These are phyloP conservation scores for Lepidium aucheri DNA, from an alignment of 345 rosid species.

Conservation along the genomic window DNA sequence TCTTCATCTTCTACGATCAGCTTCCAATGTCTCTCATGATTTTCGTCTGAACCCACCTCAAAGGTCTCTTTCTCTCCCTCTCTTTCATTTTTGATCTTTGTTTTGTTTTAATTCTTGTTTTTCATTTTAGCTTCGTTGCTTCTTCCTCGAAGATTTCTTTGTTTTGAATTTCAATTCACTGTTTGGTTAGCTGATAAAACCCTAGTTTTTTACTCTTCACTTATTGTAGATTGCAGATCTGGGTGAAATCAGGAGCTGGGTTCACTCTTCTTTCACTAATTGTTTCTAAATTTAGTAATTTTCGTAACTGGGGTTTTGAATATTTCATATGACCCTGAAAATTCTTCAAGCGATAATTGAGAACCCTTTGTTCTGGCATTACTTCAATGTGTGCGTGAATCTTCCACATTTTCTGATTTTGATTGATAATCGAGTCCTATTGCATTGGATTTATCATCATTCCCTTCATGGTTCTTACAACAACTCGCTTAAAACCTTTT, in stretches of 20 bases:
- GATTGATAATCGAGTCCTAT: slow-evolving; percentile 1
- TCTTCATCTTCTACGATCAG: slow-evolving; percentile 16
- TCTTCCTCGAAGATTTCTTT: background rate
- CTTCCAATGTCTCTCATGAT: slow-evolving; percentile 4
- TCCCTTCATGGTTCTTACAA: background rate
- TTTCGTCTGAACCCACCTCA: slow-evolving; percentile 10
- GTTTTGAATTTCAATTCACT: background rate
- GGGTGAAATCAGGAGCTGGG: background rate
- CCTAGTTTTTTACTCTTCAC: slow-evolving; percentile 11
- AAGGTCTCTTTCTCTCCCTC: slow-evolving; percentile 17
- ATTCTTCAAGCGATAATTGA: background rate
- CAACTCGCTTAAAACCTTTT: background rate
- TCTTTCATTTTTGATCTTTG: background rate
- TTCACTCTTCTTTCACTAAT: background rate
- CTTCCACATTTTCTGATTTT: slow-evolving; percentile 1
- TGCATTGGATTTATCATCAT: slow-evolving; percentile 12
- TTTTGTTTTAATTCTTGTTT: background rate
- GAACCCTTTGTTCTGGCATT: background rate
- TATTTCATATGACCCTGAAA: background rate
- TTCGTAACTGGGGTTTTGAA: background rate
- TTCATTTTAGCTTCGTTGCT: background rate
- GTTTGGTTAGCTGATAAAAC: slow-evolving; percentile 11
- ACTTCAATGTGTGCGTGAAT: background rate
- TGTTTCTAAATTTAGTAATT: slow-evolving; percentile 2
- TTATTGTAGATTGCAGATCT: slow-evolving; percentile 18